Evolutionary conservation across 1,284 basidiomycete species (phyloP).

Genomic region (Trametes polyzona): DNA sequence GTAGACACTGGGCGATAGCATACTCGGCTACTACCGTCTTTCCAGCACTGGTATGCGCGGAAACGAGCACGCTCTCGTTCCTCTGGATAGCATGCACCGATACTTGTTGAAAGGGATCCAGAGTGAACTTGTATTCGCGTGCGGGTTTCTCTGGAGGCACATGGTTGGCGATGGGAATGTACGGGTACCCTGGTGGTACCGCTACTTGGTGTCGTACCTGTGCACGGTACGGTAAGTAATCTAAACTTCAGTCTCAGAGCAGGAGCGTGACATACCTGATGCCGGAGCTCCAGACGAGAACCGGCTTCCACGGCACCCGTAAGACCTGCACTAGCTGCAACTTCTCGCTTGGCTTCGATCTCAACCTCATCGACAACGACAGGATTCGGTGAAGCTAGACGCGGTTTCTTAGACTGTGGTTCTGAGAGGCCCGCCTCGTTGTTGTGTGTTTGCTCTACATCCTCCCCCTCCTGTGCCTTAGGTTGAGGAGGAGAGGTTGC

Average conservation of each 20-base stretch:
- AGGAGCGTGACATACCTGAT: constrained; percentile 63
- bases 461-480: constrained; percentile 12
- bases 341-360: constrained; percentile 86
- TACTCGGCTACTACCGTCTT: constrained; percentile 99
- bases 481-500: constrained; percentile 18
- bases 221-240: not conserved
- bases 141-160: constrained; percentile 91
- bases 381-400: constrained; percentile 62
- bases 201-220: constrained; percentile 95
- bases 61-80: constrained; percentile 97
- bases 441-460: constrained; percentile 15
- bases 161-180: constrained; percentile 91
- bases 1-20: constrained; percentile 95
- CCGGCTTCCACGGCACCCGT: constrained; percentile 70
- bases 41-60: constrained; percentile 98
- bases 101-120: constrained; percentile 98
- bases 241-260: not conserved
- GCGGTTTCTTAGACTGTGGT: constrained; percentile 49
- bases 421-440: constrained; percentile 28
- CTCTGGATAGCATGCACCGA: constrained; percentile 95
- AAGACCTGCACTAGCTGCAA: constrained; percentile 83
- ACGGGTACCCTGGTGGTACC: constrained; percentile 90
- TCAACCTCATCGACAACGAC: constrained; percentile 89
- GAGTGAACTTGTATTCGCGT: constrained; percentile 92
- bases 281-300: constrained; percentile 72